Evolutionary conservation across 176 grass and related monocot species (phyloP).

Genomic region (Puccinellia tenuiflora): DNA sequence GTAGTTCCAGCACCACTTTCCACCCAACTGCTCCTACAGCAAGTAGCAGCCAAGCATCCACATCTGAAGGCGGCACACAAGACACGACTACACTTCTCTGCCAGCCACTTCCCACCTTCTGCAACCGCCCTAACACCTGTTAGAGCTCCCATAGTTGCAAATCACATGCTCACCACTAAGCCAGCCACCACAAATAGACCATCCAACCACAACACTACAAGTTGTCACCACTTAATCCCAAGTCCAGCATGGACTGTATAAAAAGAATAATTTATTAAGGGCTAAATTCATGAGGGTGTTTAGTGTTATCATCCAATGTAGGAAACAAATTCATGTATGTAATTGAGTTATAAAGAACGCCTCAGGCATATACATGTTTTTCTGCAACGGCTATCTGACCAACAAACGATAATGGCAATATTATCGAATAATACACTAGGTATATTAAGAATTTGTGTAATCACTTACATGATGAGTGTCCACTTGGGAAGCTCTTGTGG

Average conservation of each 20-base stretch:
- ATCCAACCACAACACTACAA: neutral
- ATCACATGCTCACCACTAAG: neutral
- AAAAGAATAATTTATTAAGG: neutral
- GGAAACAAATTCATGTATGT: neutral
- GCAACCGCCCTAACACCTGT: neutral
- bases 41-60: neutral
- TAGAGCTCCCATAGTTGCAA: neutral
- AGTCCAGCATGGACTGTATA: neutral
- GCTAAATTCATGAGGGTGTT: neutral
- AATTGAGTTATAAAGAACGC: neutral
- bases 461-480: constrained; percentile 76
- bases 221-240: neutral
- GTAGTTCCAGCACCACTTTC: neutral
- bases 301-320: neutral
- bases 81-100: neutral
- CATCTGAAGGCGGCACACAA: neutral
- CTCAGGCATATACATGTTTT: neutral
- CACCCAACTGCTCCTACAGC: neutral
- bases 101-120: neutral
- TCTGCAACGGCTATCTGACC: neutral
- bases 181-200: neutral
- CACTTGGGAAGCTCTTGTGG: constrained; percentile 95
- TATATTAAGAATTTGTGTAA: neutral
- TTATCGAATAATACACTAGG: constrained; percentile 4
- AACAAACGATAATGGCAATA: neutral